Evolutionary conservation across 495 filamentous ascomycete species (phyloP).

Genomic region (Neurospora intermedia): DNA sequence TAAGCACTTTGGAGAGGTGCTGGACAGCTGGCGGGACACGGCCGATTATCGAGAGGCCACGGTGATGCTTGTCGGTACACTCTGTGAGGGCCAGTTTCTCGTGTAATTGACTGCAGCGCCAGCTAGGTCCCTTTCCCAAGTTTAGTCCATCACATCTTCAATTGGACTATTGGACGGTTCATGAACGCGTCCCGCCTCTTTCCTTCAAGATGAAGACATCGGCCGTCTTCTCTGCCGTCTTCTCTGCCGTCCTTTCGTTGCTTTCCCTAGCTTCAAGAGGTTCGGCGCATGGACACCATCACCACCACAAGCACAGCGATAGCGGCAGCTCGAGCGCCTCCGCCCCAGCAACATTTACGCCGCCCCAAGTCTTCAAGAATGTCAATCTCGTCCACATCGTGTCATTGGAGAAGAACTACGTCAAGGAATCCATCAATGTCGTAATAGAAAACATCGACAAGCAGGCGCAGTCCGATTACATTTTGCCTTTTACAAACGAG

Average conservation of each 20-base stretch:
- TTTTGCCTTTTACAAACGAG: constrained; percentile 66
- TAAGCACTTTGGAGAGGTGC: constrained; percentile 25
- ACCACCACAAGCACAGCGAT: background rate
- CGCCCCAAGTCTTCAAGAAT: constrained; percentile 84
- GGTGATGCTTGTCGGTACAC: constrained; percentile 16
- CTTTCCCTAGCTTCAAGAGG: constrained; percentile 29
- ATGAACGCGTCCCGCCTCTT: constrained; percentile 26
- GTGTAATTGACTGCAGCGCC: background rate
- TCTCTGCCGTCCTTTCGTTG: constrained; percentile 38
- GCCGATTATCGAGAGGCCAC: constrained; percentile 17
- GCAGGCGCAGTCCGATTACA: constrained; percentile 77
- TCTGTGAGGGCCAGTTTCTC: background rate
- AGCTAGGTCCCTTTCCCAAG: background rate
- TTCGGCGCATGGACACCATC: constrained; percentile 18
- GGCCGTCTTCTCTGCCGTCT: constrained; percentile 38
- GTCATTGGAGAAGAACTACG: constrained; percentile 86
- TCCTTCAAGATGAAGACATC: constrained; percentile 43
- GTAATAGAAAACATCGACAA: constrained; percentile 76
- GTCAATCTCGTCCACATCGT: constrained; percentile 79
- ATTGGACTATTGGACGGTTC: constrained; percentile 16
- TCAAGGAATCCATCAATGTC: constrained; percentile 83
- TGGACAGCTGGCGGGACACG: constrained; percentile 11
- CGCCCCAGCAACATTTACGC: constrained; percentile 66
- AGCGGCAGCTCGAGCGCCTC: constrained; percentile 29
- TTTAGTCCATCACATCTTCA: constrained; percentile 1